phyloP scores from a whole-genome alignment of 164 flowering plant genomes.

The Magnolia kwangsiensis region DNA sequence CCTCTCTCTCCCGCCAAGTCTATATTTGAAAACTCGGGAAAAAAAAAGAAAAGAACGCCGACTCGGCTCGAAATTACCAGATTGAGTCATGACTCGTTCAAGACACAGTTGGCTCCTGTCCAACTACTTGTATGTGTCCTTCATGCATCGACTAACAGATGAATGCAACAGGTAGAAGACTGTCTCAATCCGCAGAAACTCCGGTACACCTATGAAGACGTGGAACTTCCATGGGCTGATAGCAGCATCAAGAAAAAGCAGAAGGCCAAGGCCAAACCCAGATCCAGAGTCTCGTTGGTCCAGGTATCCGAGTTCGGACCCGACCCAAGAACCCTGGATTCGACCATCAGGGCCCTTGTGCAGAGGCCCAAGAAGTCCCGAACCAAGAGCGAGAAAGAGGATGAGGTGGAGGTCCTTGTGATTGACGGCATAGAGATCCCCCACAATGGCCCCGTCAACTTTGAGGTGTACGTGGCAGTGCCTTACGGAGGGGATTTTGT shows the following conservation, averaged over 20 bases:
- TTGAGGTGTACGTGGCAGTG: not conserved
- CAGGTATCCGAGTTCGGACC: not conserved
- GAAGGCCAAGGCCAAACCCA: not conserved
- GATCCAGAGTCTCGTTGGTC: not conserved
- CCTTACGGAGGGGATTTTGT: not conserved
- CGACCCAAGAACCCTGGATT: not conserved
- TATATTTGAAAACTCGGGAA: too few species aligned
- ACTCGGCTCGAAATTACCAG: too few species aligned
- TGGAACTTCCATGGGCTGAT: not conserved
- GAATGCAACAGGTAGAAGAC: not conserved
- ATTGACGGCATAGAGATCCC: not conserved
- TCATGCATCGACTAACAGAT: too few species aligned
- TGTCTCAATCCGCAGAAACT: not conserved
- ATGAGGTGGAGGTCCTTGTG: not conserved
- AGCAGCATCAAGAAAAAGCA: not conserved
- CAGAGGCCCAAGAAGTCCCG: conserved; percentile 3
- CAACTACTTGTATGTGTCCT: too few species aligned
- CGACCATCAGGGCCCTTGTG: conserved; percentile 3
- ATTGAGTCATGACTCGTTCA: too few species aligned
- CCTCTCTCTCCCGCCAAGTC: too few species aligned
- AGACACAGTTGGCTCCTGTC: too few species aligned
- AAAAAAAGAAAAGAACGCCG: too few species aligned
- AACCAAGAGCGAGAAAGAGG: not conserved
- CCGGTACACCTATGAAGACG: not conserved
- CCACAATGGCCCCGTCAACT: not conserved